Base-by-base conservation (phyloP, 306 rosid species). In the Prunus dulcis region DNA sequence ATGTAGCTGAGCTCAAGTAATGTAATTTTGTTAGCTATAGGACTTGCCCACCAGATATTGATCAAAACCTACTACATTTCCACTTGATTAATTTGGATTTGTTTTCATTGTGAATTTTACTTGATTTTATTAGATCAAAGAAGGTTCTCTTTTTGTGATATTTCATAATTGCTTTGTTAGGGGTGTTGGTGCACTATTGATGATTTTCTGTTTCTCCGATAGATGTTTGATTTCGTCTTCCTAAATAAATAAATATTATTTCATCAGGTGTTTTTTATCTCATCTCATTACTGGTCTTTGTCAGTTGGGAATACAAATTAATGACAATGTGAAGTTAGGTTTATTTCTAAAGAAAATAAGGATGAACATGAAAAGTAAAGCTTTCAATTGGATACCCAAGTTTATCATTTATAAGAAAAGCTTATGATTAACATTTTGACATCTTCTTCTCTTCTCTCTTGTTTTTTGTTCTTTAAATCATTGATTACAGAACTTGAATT, bases 351-450 rank as follows among this genome's bases (percentile, higher is more conserved):
- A 51, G 17, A 51, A 51, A 51, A 5, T 51, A 51, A 51, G 56
- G 56, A 51, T 51, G 56, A 51, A 51, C n/a, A 4, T 15, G 6
- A 50, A 50, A 50, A 13, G 55, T 50, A 50, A 50, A 50, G 56
- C 56, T 50, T 79, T 66, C 47, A 3, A 20, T 69, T 63, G 28
- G 67, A 58, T 28, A 62, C n/a, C 22, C 57, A 72, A 61, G 53
- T 7, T 30, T 25, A 65, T 76, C 70, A 34, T 71, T 55, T 74
- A 19, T 34, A 23, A 28, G 51, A 13, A 4, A 27, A 30, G 9
- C n/a, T 18, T 61, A 56, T 76, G 57, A 67, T 76, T 53, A 23
- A 20, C 34, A 75, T 50, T 49, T 63, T 63, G 72, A 64, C 52
- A 45, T 72, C 65, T 80, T 73, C 79, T 67, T 20, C 22, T 43